phyloP scores from a whole-genome alignment of 768 basidiomycete genomes.

The Russula compacta region DNA sequence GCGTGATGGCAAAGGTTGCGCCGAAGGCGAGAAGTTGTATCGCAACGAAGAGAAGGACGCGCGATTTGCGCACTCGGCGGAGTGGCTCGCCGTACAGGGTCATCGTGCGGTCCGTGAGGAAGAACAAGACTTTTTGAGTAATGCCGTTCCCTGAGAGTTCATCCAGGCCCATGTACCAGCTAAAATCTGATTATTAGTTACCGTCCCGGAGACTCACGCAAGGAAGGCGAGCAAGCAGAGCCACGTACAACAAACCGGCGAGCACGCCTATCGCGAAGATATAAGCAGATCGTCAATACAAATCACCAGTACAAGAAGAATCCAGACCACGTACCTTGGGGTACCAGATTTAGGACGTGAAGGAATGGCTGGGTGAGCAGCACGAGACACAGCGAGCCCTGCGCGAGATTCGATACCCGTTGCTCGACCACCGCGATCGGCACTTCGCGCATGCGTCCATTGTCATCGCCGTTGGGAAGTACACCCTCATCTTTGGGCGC shows the following conservation, averaged over 20 bases:
- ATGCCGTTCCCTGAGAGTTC: conserved; percentile 78
- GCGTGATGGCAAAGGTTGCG: conserved; percentile 82
- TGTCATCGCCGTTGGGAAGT: conserved; percentile 24
- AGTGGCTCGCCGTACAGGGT: conserved; percentile 64
- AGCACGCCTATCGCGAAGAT: conserved; percentile 43
- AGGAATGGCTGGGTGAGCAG: conserved; percentile 77
- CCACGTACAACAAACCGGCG: conserved; percentile 74
- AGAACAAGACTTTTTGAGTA: conserved; percentile 69
- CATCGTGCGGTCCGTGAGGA: conserved; percentile 61
- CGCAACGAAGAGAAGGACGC: conserved; percentile 60
- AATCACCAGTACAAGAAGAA: conserved; percentile 26
- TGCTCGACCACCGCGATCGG: conserved; percentile 82
- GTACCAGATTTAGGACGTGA: conserved; percentile 69
- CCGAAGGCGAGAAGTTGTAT: conserved; percentile 81
- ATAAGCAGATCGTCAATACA: not conserved
- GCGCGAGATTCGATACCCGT: conserved; percentile 82
- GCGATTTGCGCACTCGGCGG: conserved; percentile 59
- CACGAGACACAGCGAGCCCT: conserved; percentile 71
- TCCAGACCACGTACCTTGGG: conserved; percentile 32
- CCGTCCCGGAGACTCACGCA: not conserved
- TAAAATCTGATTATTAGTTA: conserved; percentile 21
- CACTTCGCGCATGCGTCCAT: conserved; percentile 33
- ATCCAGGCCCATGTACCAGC: conserved; percentile 90
- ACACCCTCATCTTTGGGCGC: conserved; percentile 31
- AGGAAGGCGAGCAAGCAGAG: not conserved